These are phyloP conservation scores for Starmera caribaea DNA, from an alignment of 805 yeast species.

Conservation along the genomic window DNA sequence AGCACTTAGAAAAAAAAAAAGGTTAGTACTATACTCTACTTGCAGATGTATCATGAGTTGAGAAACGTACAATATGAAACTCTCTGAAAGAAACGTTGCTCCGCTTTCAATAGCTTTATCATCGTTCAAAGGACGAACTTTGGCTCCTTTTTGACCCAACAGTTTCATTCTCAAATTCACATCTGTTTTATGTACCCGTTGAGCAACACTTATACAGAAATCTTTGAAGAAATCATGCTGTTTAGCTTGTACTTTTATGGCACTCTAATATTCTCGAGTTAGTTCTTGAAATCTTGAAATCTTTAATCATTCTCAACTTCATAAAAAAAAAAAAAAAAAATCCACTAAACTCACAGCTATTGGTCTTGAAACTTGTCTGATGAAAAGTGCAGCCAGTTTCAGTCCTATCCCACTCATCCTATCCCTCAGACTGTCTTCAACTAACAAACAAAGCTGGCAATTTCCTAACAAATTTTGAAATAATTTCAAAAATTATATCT, in stretches of 20 bases:
- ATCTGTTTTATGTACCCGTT: slow-evolving; percentile 58
- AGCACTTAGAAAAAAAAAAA: slow-evolving; percentile 16
- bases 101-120: slow-evolving; percentile 76
- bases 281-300: neutral
- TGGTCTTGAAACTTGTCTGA: slow-evolving; percentile 73
- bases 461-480: no score
- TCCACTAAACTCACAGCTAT: slow-evolving; percentile 36
- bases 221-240: slow-evolving; percentile 56
- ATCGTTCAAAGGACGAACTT: slow-evolving; percentile 72
- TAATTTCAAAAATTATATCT: no score
- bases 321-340: neutral
- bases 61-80: slow-evolving; percentile 54
- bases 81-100: slow-evolving; percentile 68
- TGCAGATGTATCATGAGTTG: no score
- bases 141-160: slow-evolving; percentile 23
- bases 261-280: slow-evolving; percentile 26
- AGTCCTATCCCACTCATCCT: slow-evolving; percentile 69
- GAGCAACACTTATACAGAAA: slow-evolving; percentile 64
- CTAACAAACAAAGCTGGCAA: no score
- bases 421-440: no score
- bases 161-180: slow-evolving; percentile 49
- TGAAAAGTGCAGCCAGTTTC: slow-evolving; percentile 60
- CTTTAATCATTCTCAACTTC: neutral
- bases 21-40: neutral
- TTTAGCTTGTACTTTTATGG: slow-evolving; percentile 65